Evolutionary conservation across 495 filamentous ascomycete species (phyloP).

Genomic region (Annulohypoxylon moriforme): DNA sequence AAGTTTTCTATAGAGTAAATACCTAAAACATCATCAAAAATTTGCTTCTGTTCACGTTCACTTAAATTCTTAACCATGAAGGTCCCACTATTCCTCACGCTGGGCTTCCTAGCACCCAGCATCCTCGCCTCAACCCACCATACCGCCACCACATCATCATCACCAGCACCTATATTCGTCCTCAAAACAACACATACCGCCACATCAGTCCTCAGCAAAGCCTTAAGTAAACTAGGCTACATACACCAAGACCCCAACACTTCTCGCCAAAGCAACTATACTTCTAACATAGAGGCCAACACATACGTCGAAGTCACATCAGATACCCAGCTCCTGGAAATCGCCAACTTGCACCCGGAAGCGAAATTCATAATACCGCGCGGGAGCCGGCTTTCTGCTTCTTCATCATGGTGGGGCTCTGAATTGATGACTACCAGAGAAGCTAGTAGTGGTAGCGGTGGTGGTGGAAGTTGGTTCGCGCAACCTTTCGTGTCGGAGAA

Average conservation of each 20-base stretch:
- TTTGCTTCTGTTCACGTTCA: background rate
- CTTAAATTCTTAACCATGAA: slow-evolving; percentile 11
- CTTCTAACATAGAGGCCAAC: slow-evolving; percentile 11
- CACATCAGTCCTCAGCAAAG: slow-evolving; percentile 32
- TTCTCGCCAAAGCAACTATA: background rate
- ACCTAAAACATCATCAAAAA: background rate
- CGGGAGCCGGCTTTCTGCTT: background rate
- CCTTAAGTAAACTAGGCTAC: slow-evolving; percentile 44
- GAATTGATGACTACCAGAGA: too few relatives aligned
- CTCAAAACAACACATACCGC: slow-evolving; percentile 39
- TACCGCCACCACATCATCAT: slow-evolving; percentile 3
- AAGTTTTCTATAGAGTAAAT: background rate
- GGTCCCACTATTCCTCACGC: background rate
- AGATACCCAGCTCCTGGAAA: slow-evolving; percentile 25
- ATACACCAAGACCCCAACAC: slow-evolving; percentile 20
- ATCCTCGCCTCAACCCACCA: background rate
- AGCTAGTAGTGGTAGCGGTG: too few relatives aligned
- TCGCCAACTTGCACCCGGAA: slow-evolving; percentile 29
- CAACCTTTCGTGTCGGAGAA: slow-evolving; percentile 24
- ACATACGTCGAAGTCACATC: slow-evolving; percentile 43
- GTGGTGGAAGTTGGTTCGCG: background rate
- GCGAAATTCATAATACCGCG: slow-evolving; percentile 44
- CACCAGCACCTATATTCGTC: slow-evolving; percentile 40
- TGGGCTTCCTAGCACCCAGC: slow-evolving; percentile 17
- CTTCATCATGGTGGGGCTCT: too few relatives aligned